A percentile compares a stretch with the other conserved stretches of the same genome.
These are phyloP conservation scores for Margaritispora aquatica DNA, from an alignment of 495 filamentous ascomycete genomes.

Conservation along the genomic window DNA sequence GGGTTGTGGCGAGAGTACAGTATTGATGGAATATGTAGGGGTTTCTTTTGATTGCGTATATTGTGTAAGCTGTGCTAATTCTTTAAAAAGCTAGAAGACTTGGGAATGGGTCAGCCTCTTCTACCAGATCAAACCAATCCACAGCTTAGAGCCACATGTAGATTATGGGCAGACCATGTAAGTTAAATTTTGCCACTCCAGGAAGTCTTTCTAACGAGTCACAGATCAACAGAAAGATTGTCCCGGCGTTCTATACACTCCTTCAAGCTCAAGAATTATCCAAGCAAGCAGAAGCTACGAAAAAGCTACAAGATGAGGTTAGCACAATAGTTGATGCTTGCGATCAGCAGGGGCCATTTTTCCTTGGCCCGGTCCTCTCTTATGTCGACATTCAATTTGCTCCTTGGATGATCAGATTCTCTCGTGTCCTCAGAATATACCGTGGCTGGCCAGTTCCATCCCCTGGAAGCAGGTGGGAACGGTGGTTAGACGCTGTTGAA, in stretches of 20 bases:
- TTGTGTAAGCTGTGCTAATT: slow-evolving; percentile 1
- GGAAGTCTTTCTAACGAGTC: neutral
- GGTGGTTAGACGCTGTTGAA: slow-evolving; percentile 82
- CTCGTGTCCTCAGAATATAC: slow-evolving; percentile 70
- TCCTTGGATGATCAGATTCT: slow-evolving; percentile 77
- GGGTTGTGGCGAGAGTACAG: slow-evolving; percentile 81
- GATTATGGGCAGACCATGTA: slow-evolving; percentile 86
- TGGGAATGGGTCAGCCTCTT: slow-evolving; percentile 52
- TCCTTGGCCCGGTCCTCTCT: slow-evolving; percentile 63
- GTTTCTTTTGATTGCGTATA: neutral
- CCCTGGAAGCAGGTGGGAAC: slow-evolving; percentile 61
- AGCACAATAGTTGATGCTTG: slow-evolving; percentile 66
- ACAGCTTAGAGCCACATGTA: slow-evolving; percentile 67
- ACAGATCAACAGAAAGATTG: slow-evolving; percentile 75
- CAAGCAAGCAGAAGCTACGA: slow-evolving; percentile 56
- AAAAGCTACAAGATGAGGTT: slow-evolving; percentile 65
- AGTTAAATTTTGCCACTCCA: slow-evolving; percentile 21
- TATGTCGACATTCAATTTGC: slow-evolving; percentile 86
- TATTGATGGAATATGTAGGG: slow-evolving; percentile 84
- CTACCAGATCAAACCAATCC: slow-evolving; percentile 61
- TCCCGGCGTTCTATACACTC: slow-evolving; percentile 75
- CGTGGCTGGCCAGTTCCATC: slow-evolving; percentile 72
- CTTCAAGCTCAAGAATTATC: slow-evolving; percentile 63
- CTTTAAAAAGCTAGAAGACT: slow-evolving; percentile 64
- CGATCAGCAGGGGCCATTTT: slow-evolving; percentile 68